Conservation (phyloP, 129 eudicot genomes). For the Artemisia annua region DNA sequence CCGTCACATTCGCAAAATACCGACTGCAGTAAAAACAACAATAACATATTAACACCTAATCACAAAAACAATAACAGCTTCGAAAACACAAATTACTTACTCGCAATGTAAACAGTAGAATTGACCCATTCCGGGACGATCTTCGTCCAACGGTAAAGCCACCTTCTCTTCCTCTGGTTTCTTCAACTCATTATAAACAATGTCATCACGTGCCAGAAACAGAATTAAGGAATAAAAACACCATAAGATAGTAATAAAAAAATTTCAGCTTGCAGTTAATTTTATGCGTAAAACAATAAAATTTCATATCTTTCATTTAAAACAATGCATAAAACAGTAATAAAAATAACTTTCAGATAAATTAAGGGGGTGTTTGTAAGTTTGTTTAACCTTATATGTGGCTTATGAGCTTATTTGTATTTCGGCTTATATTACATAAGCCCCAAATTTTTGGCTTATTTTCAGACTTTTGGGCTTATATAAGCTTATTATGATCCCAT, state of each 20-base stretch:
- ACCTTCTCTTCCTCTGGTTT: conserved; percentile 42
- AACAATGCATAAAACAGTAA: background rate
- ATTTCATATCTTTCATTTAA: too few relatives aligned
- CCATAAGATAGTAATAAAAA: background rate
- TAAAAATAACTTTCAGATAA: background rate
- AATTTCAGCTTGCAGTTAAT: too few relatives aligned
- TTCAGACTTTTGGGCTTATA: background rate
- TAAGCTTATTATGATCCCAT: too few relatives aligned
- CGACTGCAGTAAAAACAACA: conserved; percentile 43
- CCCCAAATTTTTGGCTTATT: too few relatives aligned
- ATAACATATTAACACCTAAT: background rate
- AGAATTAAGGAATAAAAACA: conserved; percentile 34
- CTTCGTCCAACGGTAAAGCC: conserved; percentile 71
- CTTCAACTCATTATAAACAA: conserved; percentile 70
- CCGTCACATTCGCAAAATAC: conserved; percentile 66
- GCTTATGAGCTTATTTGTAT: too few relatives aligned
- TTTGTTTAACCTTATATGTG: too few relatives aligned
- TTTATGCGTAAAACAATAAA: too few relatives aligned
- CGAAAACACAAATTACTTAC: conserved; percentile 30
- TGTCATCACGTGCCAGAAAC: conserved; percentile 58
- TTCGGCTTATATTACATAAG: too few relatives aligned
- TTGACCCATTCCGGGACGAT: conserved; percentile 95
- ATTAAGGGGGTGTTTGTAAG: too few relatives aligned
- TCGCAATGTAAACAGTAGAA: conserved; percentile 86
- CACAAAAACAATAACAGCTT: background rate